A percentile compares a stretch with the other conserved stretches of the same genome.
These are phyloP conservation scores for Colletotrichum horii DNA, from an alignment of 2,329 filamentous ascomycete species.

Conservation along the genomic window DNA sequence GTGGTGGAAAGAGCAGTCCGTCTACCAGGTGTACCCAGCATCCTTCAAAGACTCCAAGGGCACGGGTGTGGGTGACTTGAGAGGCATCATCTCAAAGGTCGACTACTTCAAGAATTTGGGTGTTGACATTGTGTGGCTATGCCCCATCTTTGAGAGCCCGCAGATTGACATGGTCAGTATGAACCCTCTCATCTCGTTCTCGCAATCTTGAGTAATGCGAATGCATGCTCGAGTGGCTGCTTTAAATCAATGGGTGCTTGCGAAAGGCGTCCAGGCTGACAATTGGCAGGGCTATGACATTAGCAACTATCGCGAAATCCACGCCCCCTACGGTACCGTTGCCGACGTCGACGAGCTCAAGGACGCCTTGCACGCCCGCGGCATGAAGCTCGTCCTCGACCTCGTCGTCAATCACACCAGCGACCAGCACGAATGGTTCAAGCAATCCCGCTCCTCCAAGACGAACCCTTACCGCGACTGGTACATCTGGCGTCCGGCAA, in stretches of 20 bases:
- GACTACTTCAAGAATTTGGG: constrained; percentile 62
- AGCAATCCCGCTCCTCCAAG: constrained; percentile 58
- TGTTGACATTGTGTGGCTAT: constrained; percentile 63
- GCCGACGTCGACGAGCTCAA: constrained; percentile 70
- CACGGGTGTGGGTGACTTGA: constrained; percentile 61
- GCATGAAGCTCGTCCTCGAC: constrained; percentile 75
- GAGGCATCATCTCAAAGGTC: constrained; percentile 60
- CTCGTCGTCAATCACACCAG: constrained; percentile 77
- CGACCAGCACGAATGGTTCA: constrained; percentile 63
- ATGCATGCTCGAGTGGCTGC: not conserved
- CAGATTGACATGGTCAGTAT: constrained; percentile 65
- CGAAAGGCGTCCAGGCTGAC: not conserved
- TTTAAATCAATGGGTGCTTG: not conserved
- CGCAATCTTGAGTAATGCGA: not conserved
- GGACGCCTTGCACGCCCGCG: constrained; percentile 62
- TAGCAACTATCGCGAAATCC: constrained; percentile 69
- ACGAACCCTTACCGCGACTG: constrained; percentile 62
- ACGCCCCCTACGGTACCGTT: constrained; percentile 71
- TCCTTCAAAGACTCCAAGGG: constrained; percentile 65
- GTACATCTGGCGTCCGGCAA: constrained; percentile 70
- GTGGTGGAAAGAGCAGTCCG: constrained; percentile 67
- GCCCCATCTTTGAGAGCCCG: constrained; percentile 54
- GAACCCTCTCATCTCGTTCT: not conserved
- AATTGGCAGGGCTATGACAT: constrained; percentile 66
- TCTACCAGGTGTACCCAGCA: constrained; percentile 69